Evolutionary conservation across 805 yeast genomes (phyloP).

Genomic region (Lachancea sp.): DNA sequence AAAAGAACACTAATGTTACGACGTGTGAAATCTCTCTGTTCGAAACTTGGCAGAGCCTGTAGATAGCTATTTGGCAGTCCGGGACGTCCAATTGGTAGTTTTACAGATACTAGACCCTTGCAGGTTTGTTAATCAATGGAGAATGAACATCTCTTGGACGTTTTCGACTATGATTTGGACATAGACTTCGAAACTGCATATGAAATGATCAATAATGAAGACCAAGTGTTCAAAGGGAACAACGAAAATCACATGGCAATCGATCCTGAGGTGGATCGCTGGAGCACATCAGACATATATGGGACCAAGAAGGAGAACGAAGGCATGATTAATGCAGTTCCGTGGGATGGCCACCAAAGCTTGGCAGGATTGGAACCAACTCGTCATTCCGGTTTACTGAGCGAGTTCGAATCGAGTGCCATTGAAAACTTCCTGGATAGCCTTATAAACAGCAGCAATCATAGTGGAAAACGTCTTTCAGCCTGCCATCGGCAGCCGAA

Average conservation of each 20-base stretch:
- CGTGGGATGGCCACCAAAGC: neutral
- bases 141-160: constrained; percentile 14
- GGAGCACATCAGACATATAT: constrained; percentile 1
- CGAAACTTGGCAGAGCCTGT: neutral
- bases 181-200: constrained; percentile 34
- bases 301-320: neutral
- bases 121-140: too few relatives aligned
- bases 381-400: constrained; percentile 17
- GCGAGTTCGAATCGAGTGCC: constrained; percentile 30
- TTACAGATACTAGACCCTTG: neutral
- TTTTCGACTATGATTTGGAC: constrained; percentile 27
- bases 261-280: constrained; percentile 1
- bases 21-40: neutral
- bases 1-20: neutral
- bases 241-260: neutral
- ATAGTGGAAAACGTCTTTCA: neutral
- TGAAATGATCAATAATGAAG: constrained; percentile 23
- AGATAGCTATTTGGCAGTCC: neutral
- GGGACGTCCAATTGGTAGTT: neutral
- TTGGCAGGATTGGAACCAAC: neutral
- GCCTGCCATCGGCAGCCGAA: neutral
- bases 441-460: constrained; percentile 10
- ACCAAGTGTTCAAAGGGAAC: neutral
- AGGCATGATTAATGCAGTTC: neutral
- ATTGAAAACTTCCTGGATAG: constrained; percentile 31